A percentile compares a stretch with the other conserved stretches of the same genome.
phyloP scores from a whole-genome alignment of 148 eudicot genomes.

The Diospyros kaki region DNA sequence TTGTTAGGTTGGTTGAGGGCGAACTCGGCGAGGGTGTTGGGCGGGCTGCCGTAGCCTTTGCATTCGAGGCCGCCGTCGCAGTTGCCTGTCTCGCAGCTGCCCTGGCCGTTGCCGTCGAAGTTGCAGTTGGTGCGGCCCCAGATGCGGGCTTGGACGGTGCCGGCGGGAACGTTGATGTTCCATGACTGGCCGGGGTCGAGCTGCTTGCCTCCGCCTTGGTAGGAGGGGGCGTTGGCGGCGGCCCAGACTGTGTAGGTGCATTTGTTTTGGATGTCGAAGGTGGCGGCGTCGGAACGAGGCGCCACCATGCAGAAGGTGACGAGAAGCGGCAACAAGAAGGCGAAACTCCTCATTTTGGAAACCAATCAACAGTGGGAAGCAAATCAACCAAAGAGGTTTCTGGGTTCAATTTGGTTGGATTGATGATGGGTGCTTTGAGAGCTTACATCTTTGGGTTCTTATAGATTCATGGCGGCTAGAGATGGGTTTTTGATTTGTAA shows the following conservation, averaged over 20 bases:
- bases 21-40: conserved; percentile 49
- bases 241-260: conserved; percentile 49
- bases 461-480: no score
- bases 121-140: conserved; percentile 55
- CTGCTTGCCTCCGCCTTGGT: conserved; percentile 27
- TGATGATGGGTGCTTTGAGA: no score
- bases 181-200: conserved; percentile 29
- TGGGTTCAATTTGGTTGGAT: no score
- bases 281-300: conserved; percentile 31
- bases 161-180: conserved; percentile 22
- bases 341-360: neutral
- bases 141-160: conserved; percentile 38
- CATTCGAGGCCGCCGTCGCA: conserved; percentile 44
- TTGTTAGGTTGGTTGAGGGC: conserved; percentile 29
- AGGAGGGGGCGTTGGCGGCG: conserved; percentile 27
- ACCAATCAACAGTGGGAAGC: no score
- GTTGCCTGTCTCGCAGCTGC: conserved; percentile 45
- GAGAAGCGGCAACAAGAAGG: neutral
- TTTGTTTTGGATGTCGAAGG: conserved; percentile 37
- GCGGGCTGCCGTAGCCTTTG: conserved; percentile 27
- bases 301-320: neutral
- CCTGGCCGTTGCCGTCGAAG: conserved; percentile 27
- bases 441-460: no score
- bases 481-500: no score
- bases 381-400: no score